Evolutionary conservation across 2,329 filamentous ascomycete species (phyloP), one percentile per base, ranked within the genome.

Genomic region (Colletotrichum sp.): DNA sequence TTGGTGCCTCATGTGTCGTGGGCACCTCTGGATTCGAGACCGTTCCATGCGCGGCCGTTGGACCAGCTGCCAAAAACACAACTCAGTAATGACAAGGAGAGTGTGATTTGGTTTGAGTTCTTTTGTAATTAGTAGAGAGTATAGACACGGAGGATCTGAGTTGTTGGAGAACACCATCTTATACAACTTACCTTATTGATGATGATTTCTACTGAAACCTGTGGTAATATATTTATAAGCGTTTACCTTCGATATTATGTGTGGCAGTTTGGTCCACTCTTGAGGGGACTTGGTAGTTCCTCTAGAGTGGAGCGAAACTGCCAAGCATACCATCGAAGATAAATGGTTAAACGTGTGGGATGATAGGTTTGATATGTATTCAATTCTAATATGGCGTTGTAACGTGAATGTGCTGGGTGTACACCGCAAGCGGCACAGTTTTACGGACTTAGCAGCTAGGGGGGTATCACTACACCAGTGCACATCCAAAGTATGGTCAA

Each of bases 211-310:
- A 21, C 55, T 58, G 8, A 3, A 28, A 58, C 15, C 24, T 58
- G 24, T 28, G 2, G 55, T 28, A 9, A 28, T 58, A 0, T 12
- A 24, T 28, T 0, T 4, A 8, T 16, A 3, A 16, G 5, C 12
- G 6, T 0, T 28, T 56, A 5, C 21, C 52, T 38, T 9, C 2
- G 21, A 1, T 26, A 13, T 26, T 8, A 26, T 56, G n/a, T 26
- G 16, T 56, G 16, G 38, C 38, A 10, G 18, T 43, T 43, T 38
- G 36, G 36, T 5, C 15, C 34, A 9, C 36, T 43, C 36, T 18
- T 0, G 9, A 43, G 16, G 2, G 36, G 16, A 0, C 36, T 36
- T 18, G 0, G 8, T 0, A 18, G 1, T 3, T 5, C 36, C 0
- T 48, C 16, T 9, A 12, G 0, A n/a, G 18, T n/a, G 1, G 18